phyloP scores from a whole-genome alignment of 164 flowering plant species.

The Annona cherimola region DNA sequence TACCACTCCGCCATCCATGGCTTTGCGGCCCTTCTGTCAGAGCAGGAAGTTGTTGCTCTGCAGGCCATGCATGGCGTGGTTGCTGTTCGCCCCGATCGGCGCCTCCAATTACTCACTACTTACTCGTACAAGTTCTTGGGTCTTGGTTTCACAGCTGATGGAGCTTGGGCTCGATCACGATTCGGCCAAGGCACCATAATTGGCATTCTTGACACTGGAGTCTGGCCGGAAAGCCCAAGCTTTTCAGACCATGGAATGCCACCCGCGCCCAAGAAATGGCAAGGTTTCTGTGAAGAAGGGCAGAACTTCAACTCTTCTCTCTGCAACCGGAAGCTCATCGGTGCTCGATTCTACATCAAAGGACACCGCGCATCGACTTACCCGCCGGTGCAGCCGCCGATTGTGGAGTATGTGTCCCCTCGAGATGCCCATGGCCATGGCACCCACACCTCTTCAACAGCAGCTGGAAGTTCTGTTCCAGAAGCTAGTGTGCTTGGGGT shows the following conservation, averaged over 20 bases:
- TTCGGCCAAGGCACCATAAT: constrained; percentile 64
- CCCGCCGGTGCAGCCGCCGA: constrained; percentile 11
- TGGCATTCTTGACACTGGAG: constrained; percentile 84
- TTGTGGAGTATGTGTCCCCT: constrained; percentile 56
- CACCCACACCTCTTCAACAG: constrained; percentile 92
- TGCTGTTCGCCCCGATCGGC: constrained; percentile 49
- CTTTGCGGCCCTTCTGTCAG: constrained; percentile 70
- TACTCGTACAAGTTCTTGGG: constrained; percentile 82
- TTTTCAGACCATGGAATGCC: constrained; percentile 66
- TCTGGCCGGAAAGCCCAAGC: constrained; percentile 97
- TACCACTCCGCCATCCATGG: constrained; percentile 74
- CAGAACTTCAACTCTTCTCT: constrained; percentile 43
- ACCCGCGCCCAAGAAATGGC: constrained; percentile 64
- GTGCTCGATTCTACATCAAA: constrained; percentile 70
- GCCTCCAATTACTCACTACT: constrained; percentile 57
- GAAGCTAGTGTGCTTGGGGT: constrained; percentile 71
- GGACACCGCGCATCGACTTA: constrained; percentile 52
- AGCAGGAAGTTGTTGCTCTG: constrained; percentile 34
- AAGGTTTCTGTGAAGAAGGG: constrained; percentile 72
- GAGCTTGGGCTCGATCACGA: constrained; percentile 36
- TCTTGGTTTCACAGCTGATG: constrained; percentile 21
- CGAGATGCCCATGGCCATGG: constrained; percentile 89
- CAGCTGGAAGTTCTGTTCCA: constrained; percentile 58
- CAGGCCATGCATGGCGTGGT: constrained; percentile 42
- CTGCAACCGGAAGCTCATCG: constrained; percentile 80